phyloP scores from a whole-genome alignment of 768 basidiomycete species.

The Coprinopsis cinerea region DNA sequence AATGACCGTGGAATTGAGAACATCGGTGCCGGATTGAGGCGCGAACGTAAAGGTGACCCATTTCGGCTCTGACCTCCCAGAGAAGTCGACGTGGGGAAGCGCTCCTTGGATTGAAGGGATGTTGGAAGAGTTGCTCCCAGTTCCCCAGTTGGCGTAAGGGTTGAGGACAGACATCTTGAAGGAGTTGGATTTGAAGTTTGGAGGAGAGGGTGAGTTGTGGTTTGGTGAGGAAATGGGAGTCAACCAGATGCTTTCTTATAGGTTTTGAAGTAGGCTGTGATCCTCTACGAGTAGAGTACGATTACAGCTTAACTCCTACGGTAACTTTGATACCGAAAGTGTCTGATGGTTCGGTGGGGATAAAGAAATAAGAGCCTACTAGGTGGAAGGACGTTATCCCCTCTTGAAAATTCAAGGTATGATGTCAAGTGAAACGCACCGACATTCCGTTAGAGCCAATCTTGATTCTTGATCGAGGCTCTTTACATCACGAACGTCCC shows the following conservation, averaged over 20 bases:
- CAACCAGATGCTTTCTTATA: background rate
- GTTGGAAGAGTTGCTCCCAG: background rate
- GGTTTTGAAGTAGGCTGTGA: too few species aligned
- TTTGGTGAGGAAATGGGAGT: background rate
- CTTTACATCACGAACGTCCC: too few species aligned
- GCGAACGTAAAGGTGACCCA: slow-evolving; percentile 4
- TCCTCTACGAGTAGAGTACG: too few species aligned
- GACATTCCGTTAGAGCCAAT: too few species aligned
- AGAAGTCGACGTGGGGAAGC: slow-evolving; percentile 12
- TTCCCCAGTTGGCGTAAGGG: slow-evolving; percentile 18
- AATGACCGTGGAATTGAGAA: slow-evolving; percentile 15
- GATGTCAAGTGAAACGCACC: too few species aligned
- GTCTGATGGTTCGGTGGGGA: too few species aligned
- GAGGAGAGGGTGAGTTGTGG: background rate
- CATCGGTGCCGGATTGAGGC: slow-evolving; percentile 6
- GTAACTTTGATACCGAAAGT: too few species aligned
- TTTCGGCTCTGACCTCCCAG: background rate
- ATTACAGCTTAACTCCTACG: too few species aligned
- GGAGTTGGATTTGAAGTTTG: background rate
- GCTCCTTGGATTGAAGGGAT: slow-evolving; percentile 18
- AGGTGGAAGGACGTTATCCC: too few species aligned
- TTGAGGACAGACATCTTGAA: slow-evolving; percentile 10
- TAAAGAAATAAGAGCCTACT: too few species aligned
- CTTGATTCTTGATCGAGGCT: too few species aligned
- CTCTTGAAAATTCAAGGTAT: too few species aligned